Conservation (phyloP, 768 basidiomycete genomes). For the Cantharellus anzutake region DNA sequence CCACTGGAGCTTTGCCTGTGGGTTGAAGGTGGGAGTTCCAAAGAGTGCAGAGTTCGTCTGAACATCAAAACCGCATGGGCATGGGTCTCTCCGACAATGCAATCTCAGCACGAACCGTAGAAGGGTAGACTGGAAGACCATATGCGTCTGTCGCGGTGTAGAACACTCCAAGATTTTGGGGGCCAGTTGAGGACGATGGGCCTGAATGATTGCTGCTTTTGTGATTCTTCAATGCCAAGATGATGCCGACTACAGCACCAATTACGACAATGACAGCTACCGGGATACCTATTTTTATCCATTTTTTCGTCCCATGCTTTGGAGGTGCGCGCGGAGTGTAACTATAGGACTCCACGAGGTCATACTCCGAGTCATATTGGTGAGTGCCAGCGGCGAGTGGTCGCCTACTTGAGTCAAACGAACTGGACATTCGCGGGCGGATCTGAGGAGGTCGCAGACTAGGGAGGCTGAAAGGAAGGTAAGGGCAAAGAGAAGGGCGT, state of each 20-base stretch:
- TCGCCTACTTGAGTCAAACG: background rate
- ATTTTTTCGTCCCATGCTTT: conserved; percentile 13
- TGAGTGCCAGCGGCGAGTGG: background rate
- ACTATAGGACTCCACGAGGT: background rate
- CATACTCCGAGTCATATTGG: background rate
- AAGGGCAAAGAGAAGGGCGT: too few relatives aligned
- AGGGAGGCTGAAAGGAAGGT: too few relatives aligned
- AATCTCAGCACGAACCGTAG: conserved; percentile 45
- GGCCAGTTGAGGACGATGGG: conserved; percentile 3
- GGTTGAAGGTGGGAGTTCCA: conserved; percentile 45
- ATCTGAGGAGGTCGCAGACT: too few relatives aligned
- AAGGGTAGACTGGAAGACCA: conserved; percentile 71
- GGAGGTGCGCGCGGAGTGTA: background rate
- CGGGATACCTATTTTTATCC: conserved; percentile 21
- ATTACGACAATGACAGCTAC: conserved; percentile 20
- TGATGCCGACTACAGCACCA: conserved; percentile 39
- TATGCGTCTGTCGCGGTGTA: conserved; percentile 71
- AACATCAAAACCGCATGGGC: background rate
- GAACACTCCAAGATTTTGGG: conserved; percentile 23
- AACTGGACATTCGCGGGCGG: background rate
- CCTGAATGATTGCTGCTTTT: conserved; percentile 18
- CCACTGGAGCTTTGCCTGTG: conserved; percentile 30
- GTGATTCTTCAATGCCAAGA: conserved; percentile 46
- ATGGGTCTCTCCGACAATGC: background rate
- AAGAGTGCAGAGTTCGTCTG: conserved; percentile 63